A percentile compares a stretch with the other conserved stretches of the same genome.
Conservation (phyloP, 768 basidiomycete genomes). For the Calocybe indica region DNA sequence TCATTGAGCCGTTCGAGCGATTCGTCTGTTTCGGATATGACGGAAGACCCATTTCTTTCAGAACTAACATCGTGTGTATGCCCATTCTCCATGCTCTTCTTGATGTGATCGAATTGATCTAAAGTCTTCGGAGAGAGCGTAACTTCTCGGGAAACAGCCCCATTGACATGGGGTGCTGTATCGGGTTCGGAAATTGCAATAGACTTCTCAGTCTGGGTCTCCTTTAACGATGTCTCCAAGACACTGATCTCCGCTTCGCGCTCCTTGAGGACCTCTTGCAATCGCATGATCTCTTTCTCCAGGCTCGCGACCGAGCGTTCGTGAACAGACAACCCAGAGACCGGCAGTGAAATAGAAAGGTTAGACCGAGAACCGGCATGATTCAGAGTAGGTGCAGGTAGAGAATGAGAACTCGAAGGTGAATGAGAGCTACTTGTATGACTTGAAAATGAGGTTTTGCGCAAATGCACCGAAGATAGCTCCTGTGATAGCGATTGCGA, state of each 20-base stretch:
- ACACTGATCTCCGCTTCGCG: conserved; percentile 85
- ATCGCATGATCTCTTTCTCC: conserved; percentile 92
- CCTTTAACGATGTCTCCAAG: conserved; percentile 55
- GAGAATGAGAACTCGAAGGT: conserved; percentile 54
- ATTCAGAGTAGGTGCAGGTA: conserved; percentile 9
- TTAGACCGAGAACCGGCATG: conserved; percentile 38
- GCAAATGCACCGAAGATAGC: conserved; percentile 82
- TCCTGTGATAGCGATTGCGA: conserved; percentile 98
- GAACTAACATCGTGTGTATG: conserved; percentile 29
- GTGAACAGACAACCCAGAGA: conserved; percentile 25
- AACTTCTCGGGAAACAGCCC: no score
- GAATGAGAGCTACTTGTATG: conserved; percentile 62
- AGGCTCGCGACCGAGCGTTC: conserved; percentile 81
- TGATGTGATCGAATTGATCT: conserved; percentile 69
- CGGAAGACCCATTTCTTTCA: conserved; percentile 25
- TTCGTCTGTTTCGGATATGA: conserved; percentile 56
- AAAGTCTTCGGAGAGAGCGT: conserved; percentile 64
- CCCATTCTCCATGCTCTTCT: conserved; percentile 56
- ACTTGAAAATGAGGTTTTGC: conserved; percentile 76
- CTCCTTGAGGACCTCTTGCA: conserved; percentile 88
- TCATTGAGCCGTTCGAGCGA: conserved; percentile 80
- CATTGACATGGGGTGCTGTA: conserved; percentile 14
- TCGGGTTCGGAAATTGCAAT: conserved; percentile 10
- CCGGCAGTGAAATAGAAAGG: conserved; percentile 51
- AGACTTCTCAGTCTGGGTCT: conserved; percentile 23